phyloP scores from a whole-genome alignment of 1,139 yeast genomes.

The Diutina scorzettiae region DNA sequence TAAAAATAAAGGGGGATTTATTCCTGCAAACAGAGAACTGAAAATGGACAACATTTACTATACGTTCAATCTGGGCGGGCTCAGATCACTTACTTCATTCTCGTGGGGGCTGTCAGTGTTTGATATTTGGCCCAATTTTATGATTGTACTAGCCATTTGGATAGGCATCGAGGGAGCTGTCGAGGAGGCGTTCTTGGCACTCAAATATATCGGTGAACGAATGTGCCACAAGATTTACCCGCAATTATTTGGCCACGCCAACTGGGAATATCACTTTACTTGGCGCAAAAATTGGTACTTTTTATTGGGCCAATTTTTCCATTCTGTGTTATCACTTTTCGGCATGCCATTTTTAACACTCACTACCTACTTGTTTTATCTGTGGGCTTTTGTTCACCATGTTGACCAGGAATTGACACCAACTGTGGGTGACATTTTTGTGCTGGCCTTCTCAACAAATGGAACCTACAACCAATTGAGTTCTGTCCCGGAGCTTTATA shows the following conservation, averaged over 20 bases:
- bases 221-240: background rate
- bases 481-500: too few species aligned
- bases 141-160: conserved; percentile 23
- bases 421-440: background rate
- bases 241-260: background rate
- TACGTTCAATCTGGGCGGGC: conserved; percentile 23
- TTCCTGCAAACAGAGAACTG: conserved; percentile 6
- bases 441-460: background rate
- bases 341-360: conserved; percentile 1
- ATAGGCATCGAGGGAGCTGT: conserved; percentile 14
- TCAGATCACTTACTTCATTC: conserved; percentile 20
- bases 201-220: conserved; percentile 1
- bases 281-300: conserved; percentile 1
- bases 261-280: background rate
- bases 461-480: background rate
- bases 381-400: too few species aligned
- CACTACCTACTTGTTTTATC: conserved; percentile 3
- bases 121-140: conserved; percentile 33
- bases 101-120: conserved; percentile 16
- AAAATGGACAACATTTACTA: conserved; percentile 23
- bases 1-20: conserved; percentile 11
- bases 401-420: too few species aligned
- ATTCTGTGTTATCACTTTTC: background rate
- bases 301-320: conserved; percentile 1
- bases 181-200: conserved; percentile 15